Conservation (phyloP, 495 filamentous ascomycete species). For the Aspergillus nidulans region DNA sequence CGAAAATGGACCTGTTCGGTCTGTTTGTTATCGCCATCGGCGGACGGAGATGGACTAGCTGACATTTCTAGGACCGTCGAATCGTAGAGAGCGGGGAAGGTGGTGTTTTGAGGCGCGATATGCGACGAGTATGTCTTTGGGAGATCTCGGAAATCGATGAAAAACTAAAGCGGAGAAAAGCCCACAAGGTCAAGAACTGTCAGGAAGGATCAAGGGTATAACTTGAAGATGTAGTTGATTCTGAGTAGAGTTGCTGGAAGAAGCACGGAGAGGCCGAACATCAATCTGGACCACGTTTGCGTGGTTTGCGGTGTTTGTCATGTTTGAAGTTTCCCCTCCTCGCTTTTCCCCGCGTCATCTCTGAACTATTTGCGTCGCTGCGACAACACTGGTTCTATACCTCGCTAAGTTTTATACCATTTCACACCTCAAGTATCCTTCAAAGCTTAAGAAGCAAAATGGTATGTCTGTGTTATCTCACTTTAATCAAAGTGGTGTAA, state of each 20-base stretch:
- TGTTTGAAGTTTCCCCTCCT: slow-evolving; percentile 13
- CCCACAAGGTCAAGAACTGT: not conserved
- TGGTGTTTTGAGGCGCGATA: not conserved
- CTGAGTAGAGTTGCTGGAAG: too few relatives aligned
- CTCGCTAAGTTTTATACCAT: not conserved
- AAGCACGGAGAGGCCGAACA: too few relatives aligned
- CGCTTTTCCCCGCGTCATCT: slow-evolving; percentile 22
- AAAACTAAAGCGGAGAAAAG: not conserved
- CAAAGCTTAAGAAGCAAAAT: not conserved
- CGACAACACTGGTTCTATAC: not conserved
- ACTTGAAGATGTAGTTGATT: not conserved
- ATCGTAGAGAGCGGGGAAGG: not conserved
- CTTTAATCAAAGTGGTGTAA: not conserved
- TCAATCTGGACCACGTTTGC: not conserved
- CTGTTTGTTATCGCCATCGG: slow-evolving; percentile 50
- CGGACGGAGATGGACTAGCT: slow-evolving; percentile 58
- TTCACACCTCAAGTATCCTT: not conserved
- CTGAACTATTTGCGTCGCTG: not conserved
- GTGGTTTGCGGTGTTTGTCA: slow-evolving; percentile 22
- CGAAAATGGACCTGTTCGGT: slow-evolving; percentile 85
- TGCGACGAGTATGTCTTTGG: not conserved
- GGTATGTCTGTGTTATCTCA: not conserved
- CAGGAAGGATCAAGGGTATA: not conserved
- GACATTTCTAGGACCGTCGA: slow-evolving; percentile 35
- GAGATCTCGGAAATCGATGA: not conserved